Base-by-base conservation (phyloP, 2,329 filamentous ascomycete genomes). In the Cladosporium sp. region DNA sequence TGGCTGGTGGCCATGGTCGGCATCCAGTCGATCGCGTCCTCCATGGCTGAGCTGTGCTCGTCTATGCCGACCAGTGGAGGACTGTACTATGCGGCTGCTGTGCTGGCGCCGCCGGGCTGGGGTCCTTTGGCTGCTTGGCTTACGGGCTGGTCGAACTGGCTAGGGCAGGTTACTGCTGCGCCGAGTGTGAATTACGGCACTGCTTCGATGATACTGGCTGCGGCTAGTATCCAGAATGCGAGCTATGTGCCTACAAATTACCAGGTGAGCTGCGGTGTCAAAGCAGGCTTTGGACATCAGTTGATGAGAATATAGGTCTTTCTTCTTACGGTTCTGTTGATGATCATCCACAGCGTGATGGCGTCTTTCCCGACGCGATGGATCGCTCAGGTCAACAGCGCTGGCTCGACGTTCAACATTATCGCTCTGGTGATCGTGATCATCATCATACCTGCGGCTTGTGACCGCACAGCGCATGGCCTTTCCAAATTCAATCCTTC, bases 1-100 rank as follows among this genome's bases (percentile, higher is more conserved):
- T 89, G 86, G 85, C 70, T 88, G 28, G 74, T 89, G 43, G 84
- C 84, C 45, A 86, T 87, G 78, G 59, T 84, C 4, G 87, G 87
- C 38, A 86, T 89, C 37, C 80, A 87, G 63, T 83, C 80, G 66
- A 80, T 88, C 52, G 85, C 85, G 8, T 77, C 82, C 69, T 79
- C 66, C 22, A 77, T 74, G 75, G 85, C 85, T 1, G 85, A 89
- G 68, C 72, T 89, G 42, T 46, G 54, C 10, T 42, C 37, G 16
- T 16, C 37, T 7, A 87, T 88, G 84, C 85, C 85, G 3, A 87
- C 85, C 1, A 73, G 77, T 60, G 85, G 85, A 51, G 85, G 85
- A 22, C 72, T 89, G 11, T 89, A 89, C 68, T 89, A 89, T 65
- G 85, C 85, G 13, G 72, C 84, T 14, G 85, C 85, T 3, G 85